phyloP scores from a whole-genome alignment of 1,284 basidiomycete species.

The Rhodotorula sp. region DNA sequence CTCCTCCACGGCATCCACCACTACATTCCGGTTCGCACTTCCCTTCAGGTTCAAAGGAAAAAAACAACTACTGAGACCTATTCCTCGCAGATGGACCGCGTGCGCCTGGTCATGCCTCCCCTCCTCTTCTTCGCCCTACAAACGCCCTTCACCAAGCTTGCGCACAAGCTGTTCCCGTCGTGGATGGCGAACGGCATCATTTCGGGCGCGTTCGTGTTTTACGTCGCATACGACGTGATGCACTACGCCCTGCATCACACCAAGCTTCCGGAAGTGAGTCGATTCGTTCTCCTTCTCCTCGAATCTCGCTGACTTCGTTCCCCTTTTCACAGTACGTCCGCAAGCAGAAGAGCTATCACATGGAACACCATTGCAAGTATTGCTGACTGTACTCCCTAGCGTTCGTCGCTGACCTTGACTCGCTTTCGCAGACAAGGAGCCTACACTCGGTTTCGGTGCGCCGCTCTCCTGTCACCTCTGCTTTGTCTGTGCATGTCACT shows the following conservation, averaged over 20 bases:
- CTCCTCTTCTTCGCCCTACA: constrained; percentile 74
- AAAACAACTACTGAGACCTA: constrained; percentile 6
- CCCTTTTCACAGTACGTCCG: constrained; percentile 56
- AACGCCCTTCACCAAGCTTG: constrained; percentile 84
- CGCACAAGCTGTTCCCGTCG: constrained; percentile 75
- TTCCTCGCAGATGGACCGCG: constrained; percentile 52
- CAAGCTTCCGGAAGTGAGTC: constrained; percentile 28
- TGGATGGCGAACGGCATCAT: constrained; percentile 91
- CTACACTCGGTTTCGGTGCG: constrained; percentile 79
- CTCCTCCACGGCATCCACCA: constrained; percentile 95
- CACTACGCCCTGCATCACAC: constrained; percentile 43
- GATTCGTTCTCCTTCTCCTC: not conserved
- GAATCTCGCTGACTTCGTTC: not conserved
- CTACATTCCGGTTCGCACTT: constrained; percentile 71
- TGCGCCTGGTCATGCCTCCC: constrained; percentile 97
- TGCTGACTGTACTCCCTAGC: too few relatives aligned
- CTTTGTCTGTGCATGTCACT: too few relatives aligned
- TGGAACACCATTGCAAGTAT: constrained; percentile 82
- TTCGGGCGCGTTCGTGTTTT: constrained; percentile 84
- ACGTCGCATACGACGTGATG: constrained; percentile 42
- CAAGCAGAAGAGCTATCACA: constrained; percentile 95
- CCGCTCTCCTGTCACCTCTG: not conserved
- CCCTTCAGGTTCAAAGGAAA: too few relatives aligned
- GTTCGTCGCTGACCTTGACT: not conserved
- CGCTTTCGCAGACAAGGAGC: constrained; percentile 63